These are phyloP conservation scores for Plasmodium yoelii DNA, from an alignment of 169 alveolate genomes.

Conservation along the genomic window DNA sequence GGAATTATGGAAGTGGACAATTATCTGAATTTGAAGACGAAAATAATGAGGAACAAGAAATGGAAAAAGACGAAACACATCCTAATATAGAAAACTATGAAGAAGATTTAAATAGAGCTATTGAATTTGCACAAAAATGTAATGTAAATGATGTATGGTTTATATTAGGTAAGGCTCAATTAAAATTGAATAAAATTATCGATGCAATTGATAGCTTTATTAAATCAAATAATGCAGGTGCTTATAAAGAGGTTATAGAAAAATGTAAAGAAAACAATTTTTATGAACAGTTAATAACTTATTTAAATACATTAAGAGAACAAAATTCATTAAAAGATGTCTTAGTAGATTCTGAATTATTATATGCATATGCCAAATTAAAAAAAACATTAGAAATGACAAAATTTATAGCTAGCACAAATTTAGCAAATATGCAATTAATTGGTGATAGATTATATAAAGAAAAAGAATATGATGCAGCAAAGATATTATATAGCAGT, in stretches of 20 bases:
- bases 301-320: slow-evolving; percentile 78
- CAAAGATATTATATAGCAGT: slow-evolving; percentile 94
- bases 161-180: slow-evolving; percentile 96
- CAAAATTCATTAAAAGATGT: slow-evolving; percentile 76
- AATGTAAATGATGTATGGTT: slow-evolving; percentile 94
- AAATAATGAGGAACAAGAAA: background rate
- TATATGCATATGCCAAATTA: slow-evolving; percentile 75
- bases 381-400: slow-evolving; percentile 71
- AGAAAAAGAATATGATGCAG: slow-evolving; percentile 91
- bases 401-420: slow-evolving; percentile 63
- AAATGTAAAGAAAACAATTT: slow-evolving; percentile 78
- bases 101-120: slow-evolving; percentile 88
- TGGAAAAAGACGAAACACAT: background rate
- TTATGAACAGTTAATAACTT: slow-evolving; percentile 80
- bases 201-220: slow-evolving; percentile 97
- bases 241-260: slow-evolving; percentile 75
- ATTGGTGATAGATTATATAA: slow-evolving; percentile 84
- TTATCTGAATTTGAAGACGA: background rate
- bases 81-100: slow-evolving; percentile 63
- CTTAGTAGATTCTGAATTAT: slow-evolving; percentile 62
- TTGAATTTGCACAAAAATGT: slow-evolving; percentile 88
- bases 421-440: slow-evolving; percentile 78
- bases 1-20: background rate
- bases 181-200: slow-evolving; percentile 87
- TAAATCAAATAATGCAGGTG: slow-evolving; percentile 70